A percentile compares a stretch with the other conserved stretches of the same genome.
Conservation (phyloP, 495 filamentous ascomycete genomes). For the Aspergillus sclerotioniger region DNA sequence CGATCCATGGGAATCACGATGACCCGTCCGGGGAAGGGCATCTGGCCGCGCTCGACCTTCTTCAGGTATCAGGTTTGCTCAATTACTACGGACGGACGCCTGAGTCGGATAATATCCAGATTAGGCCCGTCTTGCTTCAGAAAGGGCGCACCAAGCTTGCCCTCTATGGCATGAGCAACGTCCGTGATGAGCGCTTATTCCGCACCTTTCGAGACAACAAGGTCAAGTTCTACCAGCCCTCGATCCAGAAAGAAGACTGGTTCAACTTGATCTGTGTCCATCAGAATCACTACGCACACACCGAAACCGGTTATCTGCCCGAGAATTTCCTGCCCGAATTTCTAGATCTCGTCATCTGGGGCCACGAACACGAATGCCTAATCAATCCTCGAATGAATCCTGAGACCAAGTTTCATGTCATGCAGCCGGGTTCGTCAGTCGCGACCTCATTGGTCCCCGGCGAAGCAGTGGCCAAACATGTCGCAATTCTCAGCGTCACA, state of each 20-base stretch:
- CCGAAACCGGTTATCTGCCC: slow-evolving; percentile 83
- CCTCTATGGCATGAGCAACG: slow-evolving; percentile 94
- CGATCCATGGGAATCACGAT: slow-evolving; percentile 98
- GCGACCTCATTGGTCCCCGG: slow-evolving; percentile 89
- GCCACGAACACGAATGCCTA: slow-evolving; percentile 95
- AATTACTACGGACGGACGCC: slow-evolving; percentile 96
- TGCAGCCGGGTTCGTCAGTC: slow-evolving; percentile 95
- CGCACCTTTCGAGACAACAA: slow-evolving; percentile 90
- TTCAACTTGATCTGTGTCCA: slow-evolving; percentile 96
- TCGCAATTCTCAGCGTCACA: slow-evolving; percentile 78
- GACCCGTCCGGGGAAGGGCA: slow-evolving; percentile 93
- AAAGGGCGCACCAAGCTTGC: slow-evolving; percentile 94
- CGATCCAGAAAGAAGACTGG: slow-evolving; percentile 83
- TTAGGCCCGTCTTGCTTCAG: slow-evolving; percentile 89
- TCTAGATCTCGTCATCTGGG: slow-evolving; percentile 90
- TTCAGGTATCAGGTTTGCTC: slow-evolving; percentile 85
- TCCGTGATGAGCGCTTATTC: slow-evolving; percentile 91
- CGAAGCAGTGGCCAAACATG: slow-evolving; percentile 89
- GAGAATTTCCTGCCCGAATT: slow-evolving; percentile 94
- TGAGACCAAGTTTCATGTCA: slow-evolving; percentile 88
- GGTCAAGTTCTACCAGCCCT: slow-evolving; percentile 88
- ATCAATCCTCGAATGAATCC: slow-evolving; percentile 80
- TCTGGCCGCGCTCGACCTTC: slow-evolving; percentile 82
- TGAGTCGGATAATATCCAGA: slow-evolving; percentile 84
- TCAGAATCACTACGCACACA: slow-evolving; percentile 93